These are phyloP conservation scores for Naganishia liquefaciens DNA, from an alignment of 1,284 basidiomycete genomes.

Conservation along the genomic window DNA sequence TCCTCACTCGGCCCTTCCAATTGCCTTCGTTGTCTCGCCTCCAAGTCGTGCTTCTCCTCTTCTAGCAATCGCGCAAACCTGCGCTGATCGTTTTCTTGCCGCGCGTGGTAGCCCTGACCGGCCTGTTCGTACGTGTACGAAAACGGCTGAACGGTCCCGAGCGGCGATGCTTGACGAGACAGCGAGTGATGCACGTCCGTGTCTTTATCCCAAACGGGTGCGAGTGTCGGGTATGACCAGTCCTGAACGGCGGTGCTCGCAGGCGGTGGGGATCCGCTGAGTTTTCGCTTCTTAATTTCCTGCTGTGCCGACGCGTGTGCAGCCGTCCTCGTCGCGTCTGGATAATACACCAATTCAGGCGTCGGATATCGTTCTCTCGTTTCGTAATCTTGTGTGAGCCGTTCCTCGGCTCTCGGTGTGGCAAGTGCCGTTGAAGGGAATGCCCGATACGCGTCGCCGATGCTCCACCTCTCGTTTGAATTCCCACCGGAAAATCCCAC, in stretches of 20 bases:
- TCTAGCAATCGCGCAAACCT: conserved; percentile 6
- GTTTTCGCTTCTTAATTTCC: conserved; percentile 5
- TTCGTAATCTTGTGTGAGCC: no score
- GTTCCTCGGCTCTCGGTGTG: no score
- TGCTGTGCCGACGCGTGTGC: not conserved
- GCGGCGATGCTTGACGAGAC: conserved; percentile 13
- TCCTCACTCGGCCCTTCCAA: conserved; percentile 8
- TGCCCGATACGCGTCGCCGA: conserved; percentile 9
- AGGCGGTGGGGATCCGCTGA: not conserved
- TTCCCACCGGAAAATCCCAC: not conserved
- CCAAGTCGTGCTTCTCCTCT: conserved; percentile 11
- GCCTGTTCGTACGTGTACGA: conserved; percentile 7
- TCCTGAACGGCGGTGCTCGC: not conserved
- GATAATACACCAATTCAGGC: conserved; percentile 25
- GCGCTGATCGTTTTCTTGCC: not conserved
- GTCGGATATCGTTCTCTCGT: conserved; percentile 26
- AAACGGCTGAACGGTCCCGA: conserved; percentile 11
- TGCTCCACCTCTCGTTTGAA: conserved; percentile 6
- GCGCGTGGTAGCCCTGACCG: not conserved
- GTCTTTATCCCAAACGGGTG: conserved; percentile 1
- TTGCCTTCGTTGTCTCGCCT: conserved; percentile 3
- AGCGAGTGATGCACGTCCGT: not conserved
- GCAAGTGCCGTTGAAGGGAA: not conserved
- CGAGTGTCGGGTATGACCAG: conserved; percentile 17
- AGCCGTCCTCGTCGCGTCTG: conserved; percentile 1